Base-by-base conservation (phyloP, 768 basidiomycete species). In the Mycena olivaceomarginata region DNA sequence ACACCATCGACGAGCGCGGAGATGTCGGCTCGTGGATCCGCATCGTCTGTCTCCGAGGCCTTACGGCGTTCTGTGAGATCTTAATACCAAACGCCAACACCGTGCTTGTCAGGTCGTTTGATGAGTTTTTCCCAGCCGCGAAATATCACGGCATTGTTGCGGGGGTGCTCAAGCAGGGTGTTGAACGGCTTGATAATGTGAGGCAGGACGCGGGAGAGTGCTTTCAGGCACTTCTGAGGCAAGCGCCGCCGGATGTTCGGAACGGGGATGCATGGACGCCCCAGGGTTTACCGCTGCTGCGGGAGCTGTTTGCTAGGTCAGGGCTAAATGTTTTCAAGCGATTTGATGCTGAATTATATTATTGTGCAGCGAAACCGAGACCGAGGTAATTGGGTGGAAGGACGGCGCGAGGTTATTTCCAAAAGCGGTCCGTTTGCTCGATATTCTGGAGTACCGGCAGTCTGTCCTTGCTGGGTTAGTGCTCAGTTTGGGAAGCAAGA, bases 11-110 rank as follows among this genome's bases (percentile, higher is more conserved):
- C 83, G 96, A 98, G 83, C 93, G 98, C 79, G 98, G 98, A 5
- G 98, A 99, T 82, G 95, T 99, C 48, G 98, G 98, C 56, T 99
- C 98, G 2, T 98, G 97, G 97, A 91, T 97, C 67, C 95, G 98
- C 77, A 90, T 95, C 9, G 92, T 93, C 2, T 95, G 94, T 80
- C 90, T 97, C 67, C 88, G 88, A 62, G 94, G 94, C 12, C 85
- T 97, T 71, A 88, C 92, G 20, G 85, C 87, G 10, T 85, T 93
- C 74, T 86, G 91, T 59, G 86, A 89, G 80, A 86, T 90, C 37
- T 81, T 96, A 5, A 88, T 94, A 79, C 80, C 84, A 15, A 82
- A 87, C 60, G 88, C 91, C 37, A 80, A 73, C 68, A 80, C 77
- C 22, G 56, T 57, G n/a, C 80, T 91, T 41, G 81, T 87, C 1